Conservation (phyloP, 2,329 filamentous ascomycete species). For the Neocatenulostroma microsporum region DNA sequence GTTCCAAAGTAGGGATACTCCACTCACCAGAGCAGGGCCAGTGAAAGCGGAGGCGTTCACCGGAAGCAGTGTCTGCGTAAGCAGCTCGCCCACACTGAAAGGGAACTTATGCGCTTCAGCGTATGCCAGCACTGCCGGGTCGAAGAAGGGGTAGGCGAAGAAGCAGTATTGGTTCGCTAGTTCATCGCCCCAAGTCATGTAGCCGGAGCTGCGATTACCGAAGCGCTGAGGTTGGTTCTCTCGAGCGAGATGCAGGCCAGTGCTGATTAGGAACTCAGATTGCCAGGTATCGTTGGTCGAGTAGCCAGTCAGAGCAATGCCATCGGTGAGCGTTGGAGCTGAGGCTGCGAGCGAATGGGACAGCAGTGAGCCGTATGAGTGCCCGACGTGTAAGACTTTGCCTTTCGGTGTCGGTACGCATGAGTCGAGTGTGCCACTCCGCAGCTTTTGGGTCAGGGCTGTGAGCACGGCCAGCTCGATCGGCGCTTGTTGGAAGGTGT, state of each 20-base stretch:
- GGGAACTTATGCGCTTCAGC: slow-evolving; percentile 30
- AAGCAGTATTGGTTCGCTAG: slow-evolving; percentile 28
- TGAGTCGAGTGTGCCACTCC: slow-evolving; percentile 10
- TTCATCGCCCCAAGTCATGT: slow-evolving; percentile 14
- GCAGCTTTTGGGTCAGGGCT: slow-evolving; percentile 11
- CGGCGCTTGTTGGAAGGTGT: slow-evolving; percentile 12
- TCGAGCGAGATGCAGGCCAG: slow-evolving; percentile 12
- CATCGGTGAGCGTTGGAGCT: slow-evolving; percentile 12
- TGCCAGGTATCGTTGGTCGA: slow-evolving; percentile 7
- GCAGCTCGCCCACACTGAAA: slow-evolving; percentile 25
- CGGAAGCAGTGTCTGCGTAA: slow-evolving; percentile 11
- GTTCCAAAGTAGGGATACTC: too few species aligned
- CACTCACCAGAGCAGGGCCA: slow-evolving; percentile 23
- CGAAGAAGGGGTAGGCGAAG: slow-evolving; percentile 23
- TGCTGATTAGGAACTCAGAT: slow-evolving; percentile 3
- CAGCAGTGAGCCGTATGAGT: slow-evolving; percentile 14
- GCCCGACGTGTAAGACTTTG: slow-evolving; percentile 17
- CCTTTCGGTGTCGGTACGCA: slow-evolving; percentile 4
- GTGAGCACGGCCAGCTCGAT: slow-evolving; percentile 13
- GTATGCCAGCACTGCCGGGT: slow-evolving; percentile 25
- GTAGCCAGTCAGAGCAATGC: slow-evolving; percentile 15
- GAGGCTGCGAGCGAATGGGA: slow-evolving; percentile 9
- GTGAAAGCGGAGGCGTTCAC: slow-evolving; percentile 22
- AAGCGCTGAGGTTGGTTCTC: slow-evolving; percentile 12
- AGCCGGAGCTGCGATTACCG: slow-evolving; percentile 10